Evolutionary conservation across 2,329 filamentous ascomycete genomes (phyloP), one percentile per base, ranked within the genome.

Genomic region (Myriosclerotinia duriaeana): DNA sequence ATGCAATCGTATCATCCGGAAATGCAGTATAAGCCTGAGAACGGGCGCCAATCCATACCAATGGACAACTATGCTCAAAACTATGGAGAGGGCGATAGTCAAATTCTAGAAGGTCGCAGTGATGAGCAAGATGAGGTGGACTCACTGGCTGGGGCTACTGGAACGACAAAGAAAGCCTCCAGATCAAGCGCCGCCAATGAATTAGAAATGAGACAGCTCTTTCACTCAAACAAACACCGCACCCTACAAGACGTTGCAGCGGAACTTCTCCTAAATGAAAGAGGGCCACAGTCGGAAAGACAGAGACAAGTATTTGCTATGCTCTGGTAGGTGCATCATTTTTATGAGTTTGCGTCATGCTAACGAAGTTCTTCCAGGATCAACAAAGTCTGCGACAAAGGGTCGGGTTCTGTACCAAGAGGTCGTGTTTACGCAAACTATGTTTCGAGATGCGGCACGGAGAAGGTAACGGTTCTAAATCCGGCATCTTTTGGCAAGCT

Each of bases 401-500:
- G 90, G 53, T 92, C 91, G 76, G 89, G 89, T 0, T 97, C 95
- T 7, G 94, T 98, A 0, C 93, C 95, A 8, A 85, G 95, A 73
- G 95, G 95, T 71, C 86, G 94, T 67, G 95, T 99, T 2, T 99
- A 98, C 78, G 92, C 93, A 68, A 93, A 93, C 77, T 99, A 99
- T 78, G 95, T 94, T 58, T 93, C 91, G 36, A 88, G 92, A 70
- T 99, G 95, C 78, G 93, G 92, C 53, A 96, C 90, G 6, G 93
- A 98, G 76, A 88, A 93, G 75, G 96, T 98, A 50, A 96, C 95
- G 0, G 93, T 97, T 12, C 80, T 99, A 66, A 99, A 99, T 75
- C 95, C 95, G 53, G 95, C 95, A 12, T 98, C 94, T 38, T 99
- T 99, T 78, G 95, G 95, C 66, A 99, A 99, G 78, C 86, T 99